Percentiles rank a stretch among this genome's conserved stretches.
phyloP scores from a whole-genome alignment of 1,284 basidiomycete species.

The Anthracocystis setariae region DNA sequence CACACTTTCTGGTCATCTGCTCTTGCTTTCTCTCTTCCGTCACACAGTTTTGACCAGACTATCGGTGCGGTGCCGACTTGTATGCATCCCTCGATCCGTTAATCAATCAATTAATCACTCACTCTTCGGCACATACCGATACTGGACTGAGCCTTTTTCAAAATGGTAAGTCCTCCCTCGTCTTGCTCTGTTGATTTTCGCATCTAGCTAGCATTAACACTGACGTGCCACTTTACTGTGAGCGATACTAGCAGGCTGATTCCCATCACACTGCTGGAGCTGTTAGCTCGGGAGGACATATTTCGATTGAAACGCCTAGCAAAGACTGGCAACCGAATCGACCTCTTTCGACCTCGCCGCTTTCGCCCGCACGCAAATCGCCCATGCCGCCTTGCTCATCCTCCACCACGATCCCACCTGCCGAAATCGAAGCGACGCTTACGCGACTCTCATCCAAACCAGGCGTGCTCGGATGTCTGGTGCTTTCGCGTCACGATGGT shows the following conservation, averaged over 20 bases:
- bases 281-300: constrained; percentile 7
- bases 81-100: no score
- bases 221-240: no score
- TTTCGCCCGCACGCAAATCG: constrained; percentile 33
- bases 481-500: constrained; percentile 56
- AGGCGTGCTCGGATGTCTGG: constrained; percentile 55
- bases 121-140: no score
- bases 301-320: constrained; percentile 19
- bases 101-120: no score
- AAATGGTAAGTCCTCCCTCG: no score
- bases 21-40: neutral
- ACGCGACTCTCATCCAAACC: constrained; percentile 53
- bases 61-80: no score
- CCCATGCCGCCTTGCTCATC: constrained; percentile 56
- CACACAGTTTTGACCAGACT: no score
- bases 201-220: no score
- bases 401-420: constrained; percentile 43
- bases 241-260: constrained; percentile 14
- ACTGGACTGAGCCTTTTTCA: no score
- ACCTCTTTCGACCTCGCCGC: constrained; percentile 32
- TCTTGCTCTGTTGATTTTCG: no score
- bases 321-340: neutral
- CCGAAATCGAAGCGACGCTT: constrained; percentile 62
- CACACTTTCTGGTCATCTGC: no score
- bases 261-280: no score